These are phyloP conservation scores for Pichia sp. DNA, from an alignment of 1,139 yeast genomes.

Conservation along the genomic window DNA sequence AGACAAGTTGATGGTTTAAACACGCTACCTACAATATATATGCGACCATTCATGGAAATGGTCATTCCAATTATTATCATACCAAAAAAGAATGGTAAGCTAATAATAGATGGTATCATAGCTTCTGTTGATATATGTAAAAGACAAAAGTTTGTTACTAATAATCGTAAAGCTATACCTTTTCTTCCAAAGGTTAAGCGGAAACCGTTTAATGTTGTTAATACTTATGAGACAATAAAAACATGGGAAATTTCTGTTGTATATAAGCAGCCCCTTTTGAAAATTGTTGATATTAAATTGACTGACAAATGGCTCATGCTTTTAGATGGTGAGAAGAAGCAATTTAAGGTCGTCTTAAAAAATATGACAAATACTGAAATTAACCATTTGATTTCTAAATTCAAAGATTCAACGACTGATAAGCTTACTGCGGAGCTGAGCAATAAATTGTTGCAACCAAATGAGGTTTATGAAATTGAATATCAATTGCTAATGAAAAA, in stretches of 20 bases:
- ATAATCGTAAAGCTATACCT: conserved; percentile 4
- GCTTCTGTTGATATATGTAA: conserved; percentile 44
- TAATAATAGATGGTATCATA: conserved; percentile 38
- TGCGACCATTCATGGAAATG: conserved; percentile 34
- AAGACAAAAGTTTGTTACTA: conserved; percentile 32
- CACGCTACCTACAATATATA: conserved; percentile 10
- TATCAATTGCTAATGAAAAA: conserved; percentile 54
- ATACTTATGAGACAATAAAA: background rate
- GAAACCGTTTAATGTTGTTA: background rate
- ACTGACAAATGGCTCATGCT: conserved; percentile 68
- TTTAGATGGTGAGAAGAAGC: conserved; percentile 67
- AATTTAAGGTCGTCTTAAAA: conserved; percentile 46
- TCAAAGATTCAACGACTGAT: conserved; percentile 70
- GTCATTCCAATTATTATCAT: conserved; percentile 38
- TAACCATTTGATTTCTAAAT: conserved; percentile 54
- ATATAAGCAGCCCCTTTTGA: conserved; percentile 61
- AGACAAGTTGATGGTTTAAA: background rate
- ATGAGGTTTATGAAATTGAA: conserved; percentile 71
- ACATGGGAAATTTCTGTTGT: conserved; percentile 36
- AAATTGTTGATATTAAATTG: conserved; percentile 47
- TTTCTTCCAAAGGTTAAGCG: conserved; percentile 6
- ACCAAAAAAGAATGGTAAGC: conserved; percentile 38
- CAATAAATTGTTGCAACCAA: conserved; percentile 42
- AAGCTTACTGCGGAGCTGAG: conserved; percentile 44
- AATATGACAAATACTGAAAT: conserved; percentile 54